phyloP scores from a whole-genome alignment of 2,329 filamentous ascomycete species.

The Seiridium cupressi region DNA sequence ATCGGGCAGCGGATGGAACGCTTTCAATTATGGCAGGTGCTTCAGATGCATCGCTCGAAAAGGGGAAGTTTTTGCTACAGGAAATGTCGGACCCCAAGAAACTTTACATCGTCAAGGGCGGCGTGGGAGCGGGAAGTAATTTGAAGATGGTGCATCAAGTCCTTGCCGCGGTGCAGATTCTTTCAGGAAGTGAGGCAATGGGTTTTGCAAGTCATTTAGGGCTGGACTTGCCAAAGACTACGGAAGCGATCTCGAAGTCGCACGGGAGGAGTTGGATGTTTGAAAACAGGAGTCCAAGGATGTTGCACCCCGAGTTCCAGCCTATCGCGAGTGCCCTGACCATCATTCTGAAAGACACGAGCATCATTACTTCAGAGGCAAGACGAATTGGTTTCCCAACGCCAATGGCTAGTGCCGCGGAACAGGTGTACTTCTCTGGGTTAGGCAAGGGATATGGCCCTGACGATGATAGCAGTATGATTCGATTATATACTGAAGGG shows the following conservation, averaged over 20 bases:
- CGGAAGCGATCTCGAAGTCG: slow-evolving; percentile 41
- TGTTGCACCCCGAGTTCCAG: slow-evolving; percentile 49
- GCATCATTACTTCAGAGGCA: slow-evolving; percentile 67
- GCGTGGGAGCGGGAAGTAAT: slow-evolving; percentile 58
- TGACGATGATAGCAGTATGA: slow-evolving; percentile 42
- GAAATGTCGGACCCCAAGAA: slow-evolving; percentile 62
- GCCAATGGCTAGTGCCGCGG: slow-evolving; percentile 60
- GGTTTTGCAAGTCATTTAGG: slow-evolving; percentile 57
- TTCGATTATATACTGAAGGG: slow-evolving; percentile 41
- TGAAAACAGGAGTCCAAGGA: slow-evolving; percentile 55
- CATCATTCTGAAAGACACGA: slow-evolving; percentile 60
- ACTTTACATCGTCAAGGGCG: slow-evolving; percentile 60
- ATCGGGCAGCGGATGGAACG: slow-evolving; percentile 67
- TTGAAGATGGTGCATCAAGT: slow-evolving; percentile 66
- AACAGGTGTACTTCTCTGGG: slow-evolving; percentile 63
- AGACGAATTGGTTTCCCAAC: slow-evolving; percentile 56
- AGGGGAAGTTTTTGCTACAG: slow-evolving; percentile 57
- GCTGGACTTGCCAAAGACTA: slow-evolving; percentile 42
- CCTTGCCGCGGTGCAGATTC: slow-evolving; percentile 61
- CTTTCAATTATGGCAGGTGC: slow-evolving; percentile 74
- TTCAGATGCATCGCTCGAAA: slow-evolving; percentile 52
- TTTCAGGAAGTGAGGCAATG: slow-evolving; percentile 58
- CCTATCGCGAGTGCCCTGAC: slow-evolving; percentile 57
- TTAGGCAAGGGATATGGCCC: slow-evolving; percentile 53
- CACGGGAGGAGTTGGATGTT: slow-evolving; percentile 61